Base-by-base conservation (phyloP, 164 flowering plant genomes). In the Berberis vulgaris region DNA sequence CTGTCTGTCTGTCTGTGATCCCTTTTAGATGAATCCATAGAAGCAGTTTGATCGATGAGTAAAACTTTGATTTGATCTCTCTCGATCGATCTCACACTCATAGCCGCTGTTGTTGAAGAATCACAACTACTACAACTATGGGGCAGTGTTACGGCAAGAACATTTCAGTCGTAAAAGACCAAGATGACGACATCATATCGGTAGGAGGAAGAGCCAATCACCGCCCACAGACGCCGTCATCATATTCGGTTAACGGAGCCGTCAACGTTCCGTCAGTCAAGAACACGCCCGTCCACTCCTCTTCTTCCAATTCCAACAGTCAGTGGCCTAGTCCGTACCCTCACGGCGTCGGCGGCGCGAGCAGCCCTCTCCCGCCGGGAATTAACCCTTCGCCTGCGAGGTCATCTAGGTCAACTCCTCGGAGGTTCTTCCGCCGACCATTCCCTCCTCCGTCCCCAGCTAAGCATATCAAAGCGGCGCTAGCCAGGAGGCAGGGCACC, bases 381-480 rank as follows among this genome's bases (percentile, higher is more conserved):
- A 87, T 85, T 84, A 88, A 81, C 78, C 82, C 75, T 74, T 91
- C 98, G 0, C 96, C 96, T 0, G 84, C 91, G 0, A 74, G 82
- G 61, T 78, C 91, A 7, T 84, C 87, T 53, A 77, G 45, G 55
- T 86, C 95, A 0, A 89, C 96, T 5, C 96, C 96, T 57, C 58
- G 80, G 46, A 78, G 91, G 12, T 43, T 86, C 45, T 82, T 87
- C 66, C 87, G 84, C 74, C 83, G 96, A 43, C 94, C 98, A 0
- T 93, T 89, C 57, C 97, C 96, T 0, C 98, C 98, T 45, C 98
- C 98, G 6, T 93, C 98, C 1, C 98, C 97, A 43, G 98, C 98
- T 3, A 93, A 88, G 80, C 98, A 93, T 71, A 93, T 93, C 46
- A 76, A 82, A 57, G 86, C 97, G 1, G 72, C 90, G 75, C 86